Base-by-base conservation (phyloP, 768 basidiomycete genomes). In the Boletellus ananas region DNA sequence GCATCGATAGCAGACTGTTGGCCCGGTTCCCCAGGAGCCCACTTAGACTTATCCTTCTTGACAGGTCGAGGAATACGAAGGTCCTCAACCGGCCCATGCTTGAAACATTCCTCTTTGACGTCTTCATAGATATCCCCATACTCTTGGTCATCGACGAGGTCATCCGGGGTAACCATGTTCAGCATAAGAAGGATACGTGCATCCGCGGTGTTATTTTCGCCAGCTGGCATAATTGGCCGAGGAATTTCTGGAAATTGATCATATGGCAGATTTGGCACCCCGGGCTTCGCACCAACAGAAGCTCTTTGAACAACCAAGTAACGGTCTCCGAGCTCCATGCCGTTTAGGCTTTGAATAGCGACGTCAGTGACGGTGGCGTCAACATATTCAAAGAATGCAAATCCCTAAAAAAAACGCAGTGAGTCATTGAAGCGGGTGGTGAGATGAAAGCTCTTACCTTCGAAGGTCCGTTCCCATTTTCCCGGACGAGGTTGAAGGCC, bases 301-400 rank as follows among this genome's bases (percentile, higher is more conserved):
- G 96, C 96, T 50, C 95, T 85, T 65, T 99, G 96, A 31, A 99
- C 95, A 50, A 97, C 93, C 39, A 99, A 80, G 65, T 83, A 90
- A 8, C 93, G 85, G 69, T 98, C 96, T 42, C 95, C 96, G 13
- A 98, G 82, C 64, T 96, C 90, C 93, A 99, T 98, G 54, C 93
- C 92, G 70, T 95, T 94, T 49, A 99, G 79, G 60, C 92, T 90
- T 67, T 91, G 88, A 61, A 95, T 96, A 42, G 96, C 96, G 59
- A 96, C 83, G 58, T 98, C 96, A 52, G 96, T 99, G 50, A 94
- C 85, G 43, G 67, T 70, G 14, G 82, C 72, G 64, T 99, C 96
- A 54, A 90, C 85, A 69, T 98, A 99, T 78, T 99, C 96, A 73
- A 94, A 95, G 78, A 99, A 98, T 3, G 96, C 96, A 70, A 96